Conservation (phyloP, 176 grass and related monocot species). For the Oryza longistaminata region DNA sequence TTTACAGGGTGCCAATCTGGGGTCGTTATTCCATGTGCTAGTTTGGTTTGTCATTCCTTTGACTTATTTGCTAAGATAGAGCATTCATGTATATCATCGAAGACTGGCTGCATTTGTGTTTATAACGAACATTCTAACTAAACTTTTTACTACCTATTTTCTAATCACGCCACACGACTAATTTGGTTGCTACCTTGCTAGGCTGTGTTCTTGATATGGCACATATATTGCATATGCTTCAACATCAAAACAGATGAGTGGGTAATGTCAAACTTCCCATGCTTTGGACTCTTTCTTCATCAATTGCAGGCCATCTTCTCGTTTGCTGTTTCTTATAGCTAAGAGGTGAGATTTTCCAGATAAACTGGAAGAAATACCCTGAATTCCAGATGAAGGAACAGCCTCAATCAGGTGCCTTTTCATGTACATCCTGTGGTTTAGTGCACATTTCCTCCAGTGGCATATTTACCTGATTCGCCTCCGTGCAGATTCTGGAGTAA, state of each 20-base stretch:
- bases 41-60: conserved; percentile 1
- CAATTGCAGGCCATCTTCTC: conserved; percentile 56
- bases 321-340: conserved; percentile 55
- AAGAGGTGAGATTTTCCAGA: conserved; percentile 79
- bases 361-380: conserved; percentile 97
- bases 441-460: not conserved
- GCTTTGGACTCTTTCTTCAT: conserved; percentile 71
- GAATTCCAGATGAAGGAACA: conserved; percentile 76
- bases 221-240: conserved; percentile 93
- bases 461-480: conserved; percentile 17
- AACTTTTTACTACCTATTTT: not conserved
- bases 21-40: not conserved
- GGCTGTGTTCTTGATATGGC: conserved; percentile 89
- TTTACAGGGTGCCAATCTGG: not conserved
- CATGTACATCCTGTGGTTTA: not conserved
- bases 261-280: conserved; percentile 81
- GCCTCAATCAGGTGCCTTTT: conserved; percentile 61
- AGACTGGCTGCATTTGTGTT: conserved; percentile 15
- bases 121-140: not conserved
- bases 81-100: not conserved
- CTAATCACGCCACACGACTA: not conserved
- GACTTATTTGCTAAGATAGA: not conserved
- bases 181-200: conserved; percentile 29
- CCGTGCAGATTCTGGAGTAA: conserved; percentile 50
- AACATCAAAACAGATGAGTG: conserved; percentile 96